Conservation (phyloP, 768 basidiomycete genomes). For the Pulveroboletus sp. region DNA sequence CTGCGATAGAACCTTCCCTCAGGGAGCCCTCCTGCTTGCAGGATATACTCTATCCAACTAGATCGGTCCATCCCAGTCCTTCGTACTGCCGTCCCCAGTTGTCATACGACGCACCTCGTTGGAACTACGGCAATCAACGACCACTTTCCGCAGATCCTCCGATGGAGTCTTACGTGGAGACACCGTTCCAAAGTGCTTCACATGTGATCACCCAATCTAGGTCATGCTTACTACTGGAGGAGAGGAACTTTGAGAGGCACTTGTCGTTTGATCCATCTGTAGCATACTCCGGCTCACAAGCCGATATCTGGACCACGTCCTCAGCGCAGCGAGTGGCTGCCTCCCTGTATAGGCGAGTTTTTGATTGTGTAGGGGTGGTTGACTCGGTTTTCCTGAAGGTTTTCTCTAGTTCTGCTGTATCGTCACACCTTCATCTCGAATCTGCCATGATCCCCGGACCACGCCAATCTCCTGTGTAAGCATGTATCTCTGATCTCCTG, state of each 20-base stretch:
- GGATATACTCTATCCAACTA: conserved; percentile 12
- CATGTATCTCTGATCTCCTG: neutral
- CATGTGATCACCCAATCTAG: conserved; percentile 4
- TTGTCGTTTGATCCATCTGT: conserved; percentile 43
- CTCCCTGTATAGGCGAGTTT: conserved; percentile 55
- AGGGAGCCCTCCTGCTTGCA: conserved; percentile 35
- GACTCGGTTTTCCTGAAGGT: conserved; percentile 1
- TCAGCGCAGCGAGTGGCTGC: conserved; percentile 24
- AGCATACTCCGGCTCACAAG: conserved; percentile 37
- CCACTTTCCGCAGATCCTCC: conserved; percentile 1
- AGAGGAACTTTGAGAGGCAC: conserved; percentile 5
- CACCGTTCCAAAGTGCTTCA: conserved; percentile 21
- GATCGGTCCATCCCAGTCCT: conserved; percentile 20
- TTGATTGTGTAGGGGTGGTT: neutral
- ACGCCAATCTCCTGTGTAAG: conserved; percentile 23
- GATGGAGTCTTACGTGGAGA: conserved; percentile 6
- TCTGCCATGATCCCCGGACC: conserved; percentile 4
- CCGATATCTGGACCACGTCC: neutral
- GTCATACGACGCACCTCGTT: conserved; percentile 18
- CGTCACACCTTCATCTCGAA: conserved; percentile 37
- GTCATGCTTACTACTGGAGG: conserved; percentile 1
- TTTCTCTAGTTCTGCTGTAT: conserved; percentile 46
- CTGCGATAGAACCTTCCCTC: conserved; percentile 30
- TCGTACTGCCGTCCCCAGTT: conserved; percentile 22
- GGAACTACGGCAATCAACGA: conserved; percentile 6